Evolutionary conservation across 306 rosid genomes (phyloP), one percentile per base, ranked within the genome.

Genomic region (Medicago ruthenica): DNA sequence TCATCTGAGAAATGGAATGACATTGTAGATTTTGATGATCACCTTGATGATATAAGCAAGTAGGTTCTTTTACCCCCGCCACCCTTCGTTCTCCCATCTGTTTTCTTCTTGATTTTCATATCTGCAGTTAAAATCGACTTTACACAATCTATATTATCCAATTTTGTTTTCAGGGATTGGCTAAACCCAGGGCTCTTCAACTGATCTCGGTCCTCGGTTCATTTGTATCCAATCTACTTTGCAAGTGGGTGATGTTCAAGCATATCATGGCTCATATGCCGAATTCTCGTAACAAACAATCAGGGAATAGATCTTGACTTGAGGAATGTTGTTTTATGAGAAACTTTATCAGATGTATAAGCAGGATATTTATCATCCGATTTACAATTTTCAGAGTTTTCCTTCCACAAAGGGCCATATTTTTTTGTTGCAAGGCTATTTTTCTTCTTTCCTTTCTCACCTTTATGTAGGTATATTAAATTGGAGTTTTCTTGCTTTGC

Each of bases 11-110:
- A 89, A 75, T 95, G 96, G 96, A 80, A 83, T 39, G 91, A 67
- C 59, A 78, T 92, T 73, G 91, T 90, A 41, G 98, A 95, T 81
- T 92, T 95, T 50, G 98, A 95, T 60, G 98, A 95, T 40, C 98
- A 95, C 84, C 96, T 92, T 3, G 94, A 95, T 40, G 98, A 95
- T 86, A 92, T 95, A 75, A 95, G 96, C 96, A 89, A 92, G 98
- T 92, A 62, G 81, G 89, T 40, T 12, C 47, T 63, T 72, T 58
- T 50, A 5, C 75, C 15, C 54, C 37, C 8, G 7, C 76, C n/a
- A 8, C 39, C 13, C 59, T 34, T 8, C 55, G 24, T 74, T 17
- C 39, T 17, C 39, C 13, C 59, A 24, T 8, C 50, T 36, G 70
- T 17, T 21, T 17, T 76, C 61, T 61, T 76, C n/a, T 44, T 22